Evolutionary conservation across 352 stramenopile species (phyloP), one percentile per base, ranked within the genome.

Genomic region (Phytophthora sp.): DNA sequence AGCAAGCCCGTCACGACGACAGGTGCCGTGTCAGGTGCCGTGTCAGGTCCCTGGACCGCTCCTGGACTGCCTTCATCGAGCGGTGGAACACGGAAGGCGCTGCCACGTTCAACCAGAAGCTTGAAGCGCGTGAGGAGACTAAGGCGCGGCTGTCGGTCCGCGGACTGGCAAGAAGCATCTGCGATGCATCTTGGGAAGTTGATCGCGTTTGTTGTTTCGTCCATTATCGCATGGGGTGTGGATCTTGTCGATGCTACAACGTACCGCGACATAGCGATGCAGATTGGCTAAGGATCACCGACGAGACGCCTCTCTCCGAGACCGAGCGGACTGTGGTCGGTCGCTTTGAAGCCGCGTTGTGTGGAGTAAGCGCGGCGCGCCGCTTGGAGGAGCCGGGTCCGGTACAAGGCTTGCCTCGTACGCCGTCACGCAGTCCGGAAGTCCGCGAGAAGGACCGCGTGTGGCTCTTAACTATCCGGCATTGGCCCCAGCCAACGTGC

Each of bases 401-500:
- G 4, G 3, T 23, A 24, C 23, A 16, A 65, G 35, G 35, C 18
- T 35, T 52, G 57, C 57, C 47, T 66, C 39, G 12, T 66, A 56
- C 33, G 31, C 44, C 21, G 23, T 16, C 30, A 63, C 44, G 8
- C 20, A n/a, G 29, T 56, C 56, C 13, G 49, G 49, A 24, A 66
- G 39, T 66, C 39, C 0, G 12, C 27, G 0, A 49, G 20, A 6
- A 66, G 26, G 2, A 53, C 27, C 15, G 13, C 26, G 1, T 41
- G 41, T 1, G 58, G 58, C 4, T 60, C 47, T 20, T 31, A 61
- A 13, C 49, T 67, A 56, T 57, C 39, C 0, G 16, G 2, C 29
- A 44, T 61, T n/a, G 50, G 41, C 1, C 50, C 42, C 7, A 67
- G 41, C 38, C 46, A 66, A 9, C 36, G 57, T 1, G 52, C 57